Evolutionary conservation across 2,329 filamentous ascomycete genomes (phyloP), one percentile per base, ranked within the genome.

Genomic region (Aspergillus fumigatiaffinis): DNA sequence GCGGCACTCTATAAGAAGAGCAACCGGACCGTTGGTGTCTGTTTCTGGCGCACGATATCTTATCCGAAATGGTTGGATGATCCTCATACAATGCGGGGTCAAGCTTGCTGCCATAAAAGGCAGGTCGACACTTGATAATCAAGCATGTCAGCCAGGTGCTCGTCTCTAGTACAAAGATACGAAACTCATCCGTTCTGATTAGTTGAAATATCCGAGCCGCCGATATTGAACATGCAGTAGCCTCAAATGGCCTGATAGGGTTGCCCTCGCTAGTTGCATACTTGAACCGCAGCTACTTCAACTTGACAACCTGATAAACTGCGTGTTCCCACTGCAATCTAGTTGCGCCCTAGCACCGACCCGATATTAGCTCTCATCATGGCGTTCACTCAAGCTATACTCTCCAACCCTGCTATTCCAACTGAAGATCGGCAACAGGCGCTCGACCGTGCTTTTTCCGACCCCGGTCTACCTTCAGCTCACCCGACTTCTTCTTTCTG

Each of bases 401-500:
- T 70, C 17, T 55, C 20, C 0, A 61, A 69, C 35, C 48, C 58
- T 1, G 54, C 55, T 0, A 50, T 69, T 28, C 60, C 68, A 21
- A 44, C 50, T 5, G 12, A 54, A 29, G 59, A 59, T n/a, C 59
- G 64, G 10, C 66, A 69, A 54, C 44, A 60, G 46, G 69, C 69
- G 32, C 53, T 71, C 14, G 26, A 66, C 26, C 64, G 69, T 25
- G 60, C 60, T 8, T 57, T 61, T 50, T 48, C 66, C 17, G 68
- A 71, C 29, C 68, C 69, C 1, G 68, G 68, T 1, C 56, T 70
- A 0, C 69, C 69, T 2, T 20, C 59, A 8, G 48, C 49, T 4
- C 60, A 67, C 4, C 68, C 73, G 1, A 77, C 73, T 0, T 58
- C 65, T 1, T 70, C 74, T 0, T 73, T 72, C 55, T 75, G 72